These are phyloP conservation scores for Candida cerambycidarum DNA, from an alignment of 805 yeast species.

Conservation along the genomic window DNA sequence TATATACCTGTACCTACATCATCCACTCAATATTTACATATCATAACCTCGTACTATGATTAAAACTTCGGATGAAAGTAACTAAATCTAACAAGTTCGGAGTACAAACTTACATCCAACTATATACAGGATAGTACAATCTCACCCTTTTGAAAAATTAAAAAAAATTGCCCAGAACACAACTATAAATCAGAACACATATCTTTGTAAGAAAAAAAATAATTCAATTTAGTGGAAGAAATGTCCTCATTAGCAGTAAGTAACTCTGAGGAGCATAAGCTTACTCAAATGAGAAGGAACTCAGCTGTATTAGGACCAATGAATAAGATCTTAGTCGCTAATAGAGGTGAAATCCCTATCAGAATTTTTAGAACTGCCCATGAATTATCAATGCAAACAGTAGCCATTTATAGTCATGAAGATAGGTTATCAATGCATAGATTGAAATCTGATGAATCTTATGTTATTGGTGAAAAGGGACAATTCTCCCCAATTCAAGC, in stretches of 20 bases:
- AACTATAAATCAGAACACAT: not conserved
- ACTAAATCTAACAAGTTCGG: not conserved
- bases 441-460: conserved; percentile 90
- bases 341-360: conserved; percentile 83
- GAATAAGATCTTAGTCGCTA: conserved; percentile 73
- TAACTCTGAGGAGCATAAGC: conserved; percentile 20
- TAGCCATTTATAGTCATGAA: conserved; percentile 95
- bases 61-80: not conserved
- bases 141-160: conserved; percentile 3
- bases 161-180: not conserved
- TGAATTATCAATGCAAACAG: conserved; percentile 94
- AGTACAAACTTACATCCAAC: too few species aligned
- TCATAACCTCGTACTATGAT: too few species aligned
- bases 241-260: conserved; percentile 13
- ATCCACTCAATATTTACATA: too few species aligned
- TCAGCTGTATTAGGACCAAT: conserved; percentile 45
- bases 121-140: conserved; percentile 1
- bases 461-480: conserved; percentile 86
- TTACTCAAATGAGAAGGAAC: conserved; percentile 42
- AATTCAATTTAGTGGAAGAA: too few species aligned
- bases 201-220: not conserved
- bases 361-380: conserved; percentile 96
- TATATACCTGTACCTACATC: too few species aligned
- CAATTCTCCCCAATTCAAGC: conserved; percentile 95
- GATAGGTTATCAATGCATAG: conserved; percentile 94